Percentiles rank a stretch among this genome's conserved stretches.
Conservation (phyloP, 1,139 yeast genomes). For the Saccharomyces hybrid region DNA sequence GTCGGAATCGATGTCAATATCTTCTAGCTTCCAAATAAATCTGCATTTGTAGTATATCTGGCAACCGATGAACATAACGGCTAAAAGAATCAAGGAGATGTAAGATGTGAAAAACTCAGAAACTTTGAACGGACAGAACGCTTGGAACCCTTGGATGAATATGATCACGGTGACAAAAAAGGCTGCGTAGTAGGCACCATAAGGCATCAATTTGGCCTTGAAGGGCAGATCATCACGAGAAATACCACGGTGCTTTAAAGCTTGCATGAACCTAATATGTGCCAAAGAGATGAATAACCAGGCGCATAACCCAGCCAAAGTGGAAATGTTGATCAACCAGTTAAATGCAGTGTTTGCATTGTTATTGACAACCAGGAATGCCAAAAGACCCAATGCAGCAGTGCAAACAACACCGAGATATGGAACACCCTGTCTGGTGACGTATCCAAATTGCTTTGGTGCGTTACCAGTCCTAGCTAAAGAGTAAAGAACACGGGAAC, state of each 20-base stretch:
- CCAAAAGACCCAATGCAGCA: constrained; percentile 54
- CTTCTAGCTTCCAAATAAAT: constrained; percentile 40
- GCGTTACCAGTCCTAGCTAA: constrained; percentile 59
- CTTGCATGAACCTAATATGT: constrained; percentile 59
- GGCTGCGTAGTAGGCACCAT: constrained; percentile 51
- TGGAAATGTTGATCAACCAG: constrained; percentile 79
- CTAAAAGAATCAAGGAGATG: constrained; percentile 48
- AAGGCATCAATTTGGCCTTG: constrained; percentile 60
- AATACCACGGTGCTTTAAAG: constrained; percentile 51
- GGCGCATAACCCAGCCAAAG: constrained; percentile 66
- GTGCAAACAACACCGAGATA: constrained; percentile 51
- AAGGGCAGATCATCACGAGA: constrained; percentile 60
- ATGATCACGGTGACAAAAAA: constrained; percentile 44
- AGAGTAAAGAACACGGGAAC: constrained; percentile 69
- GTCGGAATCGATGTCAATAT: constrained; percentile 56
- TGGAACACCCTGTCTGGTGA: constrained; percentile 63
- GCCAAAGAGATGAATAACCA: constrained; percentile 63
- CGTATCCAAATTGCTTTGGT: constrained; percentile 49
- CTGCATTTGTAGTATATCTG: constrained; percentile 42
- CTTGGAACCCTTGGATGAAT: constrained; percentile 56
- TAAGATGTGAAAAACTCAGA: constrained; percentile 54
- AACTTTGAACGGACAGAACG: constrained; percentile 45
- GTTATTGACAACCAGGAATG: constrained; percentile 58
- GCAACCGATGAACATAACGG: constrained; percentile 43
- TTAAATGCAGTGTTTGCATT: constrained; percentile 65